phyloP scores from a whole-genome alignment of 805 yeast species.

The Tetrapisispora pingtungensis region DNA sequence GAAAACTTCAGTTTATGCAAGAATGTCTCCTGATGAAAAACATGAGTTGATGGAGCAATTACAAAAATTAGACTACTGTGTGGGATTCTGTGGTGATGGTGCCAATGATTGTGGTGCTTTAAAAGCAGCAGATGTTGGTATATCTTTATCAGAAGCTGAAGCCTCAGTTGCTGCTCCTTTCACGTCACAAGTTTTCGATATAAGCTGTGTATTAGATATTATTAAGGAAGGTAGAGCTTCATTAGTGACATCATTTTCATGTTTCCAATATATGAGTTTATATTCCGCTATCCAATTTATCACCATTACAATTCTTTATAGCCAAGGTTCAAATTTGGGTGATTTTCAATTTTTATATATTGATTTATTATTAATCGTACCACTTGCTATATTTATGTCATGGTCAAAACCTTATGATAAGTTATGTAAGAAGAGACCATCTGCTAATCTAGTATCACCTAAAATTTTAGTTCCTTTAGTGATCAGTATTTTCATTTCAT shows the following conservation, averaged over 20 bases:
- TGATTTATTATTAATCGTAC: slow-evolving; percentile 81
- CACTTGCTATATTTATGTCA: slow-evolving; percentile 94
- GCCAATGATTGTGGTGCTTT: slow-evolving; percentile 99
- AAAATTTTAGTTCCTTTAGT: slow-evolving; percentile 75
- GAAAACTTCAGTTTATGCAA: slow-evolving; percentile 72
- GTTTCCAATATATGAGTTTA: slow-evolving; percentile 95
- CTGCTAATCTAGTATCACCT: slow-evolving; percentile 86
- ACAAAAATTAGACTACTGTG: slow-evolving; percentile 78
- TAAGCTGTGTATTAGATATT: slow-evolving; percentile 84
- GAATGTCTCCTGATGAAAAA: slow-evolving; percentile 99
- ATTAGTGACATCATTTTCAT: slow-evolving; percentile 86
- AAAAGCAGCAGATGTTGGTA: slow-evolving; percentile 95
- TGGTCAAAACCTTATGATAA: slow-evolving; percentile 75
- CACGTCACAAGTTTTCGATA: slow-evolving; percentile 82
- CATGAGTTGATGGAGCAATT: slow-evolving; percentile 87
- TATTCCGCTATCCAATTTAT: slow-evolving; percentile 95
- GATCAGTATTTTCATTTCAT: slow-evolving; percentile 59
- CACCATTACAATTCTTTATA: slow-evolving; percentile 75
- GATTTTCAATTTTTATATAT: slow-evolving; percentile 95
- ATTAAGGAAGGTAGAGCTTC: slow-evolving; percentile 93
- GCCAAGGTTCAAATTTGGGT: slow-evolving; percentile 85
- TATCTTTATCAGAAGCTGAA: slow-evolving; percentile 92
- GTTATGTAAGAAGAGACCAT: slow-evolving; percentile 69
- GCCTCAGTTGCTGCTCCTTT: slow-evolving; percentile 99
- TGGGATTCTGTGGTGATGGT: slow-evolving; percentile 98